Conservation (phyloP, 1,284 basidiomycete species). For the Naganishia cerealis region DNA sequence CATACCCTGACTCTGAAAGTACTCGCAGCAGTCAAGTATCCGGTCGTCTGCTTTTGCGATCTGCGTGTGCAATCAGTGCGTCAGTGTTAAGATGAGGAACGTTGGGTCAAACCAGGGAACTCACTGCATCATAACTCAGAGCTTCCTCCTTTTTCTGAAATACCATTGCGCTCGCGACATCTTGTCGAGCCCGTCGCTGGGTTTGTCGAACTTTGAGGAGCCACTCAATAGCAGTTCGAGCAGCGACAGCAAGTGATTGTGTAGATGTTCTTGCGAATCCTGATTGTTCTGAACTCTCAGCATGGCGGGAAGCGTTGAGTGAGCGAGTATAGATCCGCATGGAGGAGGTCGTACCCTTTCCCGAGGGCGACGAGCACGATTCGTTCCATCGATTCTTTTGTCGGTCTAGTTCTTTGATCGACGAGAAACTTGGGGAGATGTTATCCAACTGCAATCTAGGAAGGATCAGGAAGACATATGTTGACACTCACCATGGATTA, state of each 20-base stretch:
- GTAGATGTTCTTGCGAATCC: neutral
- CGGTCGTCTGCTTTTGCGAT: constrained; percentile 39
- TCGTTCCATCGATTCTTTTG: constrained; percentile 6
- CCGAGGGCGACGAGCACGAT: neutral
- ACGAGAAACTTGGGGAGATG: neutral
- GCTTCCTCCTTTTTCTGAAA: constrained; percentile 15
- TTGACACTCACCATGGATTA: constrained; percentile 41
- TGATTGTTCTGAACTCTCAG: constrained; percentile 1
- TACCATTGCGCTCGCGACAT: neutral
- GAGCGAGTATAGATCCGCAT: constrained; percentile 30
- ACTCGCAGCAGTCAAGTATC: constrained; percentile 42
- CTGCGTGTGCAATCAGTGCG: neutral
- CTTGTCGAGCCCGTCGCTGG: constrained; percentile 16
- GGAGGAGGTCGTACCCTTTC: constrained; percentile 30
- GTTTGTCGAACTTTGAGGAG: constrained; percentile 36
- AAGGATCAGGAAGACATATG: too few species aligned
- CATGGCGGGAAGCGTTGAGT: constrained; percentile 13
- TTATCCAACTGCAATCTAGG: neutral
- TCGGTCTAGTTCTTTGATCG: constrained; percentile 18
- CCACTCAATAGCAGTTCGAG: constrained; percentile 40
- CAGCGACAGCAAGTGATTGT: constrained; percentile 28
- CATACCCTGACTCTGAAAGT: constrained; percentile 28
- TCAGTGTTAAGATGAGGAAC: neutral
- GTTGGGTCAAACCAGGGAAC: neutral
- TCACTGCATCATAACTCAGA: neutral